phyloP scores from a whole-genome alignment of 2,329 filamentous ascomycete genomes.

The Aspergillus uvarum region DNA sequence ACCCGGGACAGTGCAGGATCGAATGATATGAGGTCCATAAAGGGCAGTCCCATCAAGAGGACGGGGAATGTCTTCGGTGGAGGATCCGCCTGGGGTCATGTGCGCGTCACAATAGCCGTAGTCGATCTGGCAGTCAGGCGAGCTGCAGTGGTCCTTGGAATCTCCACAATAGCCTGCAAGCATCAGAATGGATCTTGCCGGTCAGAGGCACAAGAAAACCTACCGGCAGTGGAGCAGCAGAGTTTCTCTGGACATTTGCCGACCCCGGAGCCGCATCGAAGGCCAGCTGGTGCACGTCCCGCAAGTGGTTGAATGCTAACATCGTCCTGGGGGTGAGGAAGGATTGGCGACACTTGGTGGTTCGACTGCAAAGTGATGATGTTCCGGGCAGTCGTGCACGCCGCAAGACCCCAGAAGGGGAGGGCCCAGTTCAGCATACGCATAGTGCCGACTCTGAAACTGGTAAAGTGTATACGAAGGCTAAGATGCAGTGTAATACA shows the following conservation, averaged over 20 bases:
- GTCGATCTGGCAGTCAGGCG: conserved; percentile 43
- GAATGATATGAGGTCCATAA: conserved; percentile 38
- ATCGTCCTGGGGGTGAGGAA: conserved; percentile 1
- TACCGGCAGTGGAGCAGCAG: conserved; percentile 44
- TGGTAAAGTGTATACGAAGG: conserved; percentile 11
- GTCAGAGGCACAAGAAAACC: conserved; percentile 3
- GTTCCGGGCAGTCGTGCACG: conserved; percentile 15
- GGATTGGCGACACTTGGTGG: conserved; percentile 7
- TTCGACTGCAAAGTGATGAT: conserved; percentile 11
- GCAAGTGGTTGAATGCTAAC: conserved; percentile 7
- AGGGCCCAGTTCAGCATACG: conserved; percentile 18
- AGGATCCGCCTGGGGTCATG: conserved; percentile 34
- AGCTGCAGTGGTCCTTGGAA: conserved; percentile 38
- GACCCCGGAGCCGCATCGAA: conserved; percentile 36
- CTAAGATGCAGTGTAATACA: conserved; percentile 27
- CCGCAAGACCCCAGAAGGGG: conserved; percentile 15
- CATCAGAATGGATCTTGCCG: background rate
- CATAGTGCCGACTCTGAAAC: conserved; percentile 21
- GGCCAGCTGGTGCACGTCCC: conserved; percentile 19
- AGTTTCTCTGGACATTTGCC: conserved; percentile 36
- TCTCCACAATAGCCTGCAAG: conserved; percentile 40
- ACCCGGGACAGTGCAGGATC: conserved; percentile 49
- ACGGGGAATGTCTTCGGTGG: conserved; percentile 36
- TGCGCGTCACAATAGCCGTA: conserved; percentile 42
- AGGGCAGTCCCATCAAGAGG: conserved; percentile 37